phyloP scores from a whole-genome alignment of 805 yeast genomes.

The Lipomyces chichibuensis region DNA sequence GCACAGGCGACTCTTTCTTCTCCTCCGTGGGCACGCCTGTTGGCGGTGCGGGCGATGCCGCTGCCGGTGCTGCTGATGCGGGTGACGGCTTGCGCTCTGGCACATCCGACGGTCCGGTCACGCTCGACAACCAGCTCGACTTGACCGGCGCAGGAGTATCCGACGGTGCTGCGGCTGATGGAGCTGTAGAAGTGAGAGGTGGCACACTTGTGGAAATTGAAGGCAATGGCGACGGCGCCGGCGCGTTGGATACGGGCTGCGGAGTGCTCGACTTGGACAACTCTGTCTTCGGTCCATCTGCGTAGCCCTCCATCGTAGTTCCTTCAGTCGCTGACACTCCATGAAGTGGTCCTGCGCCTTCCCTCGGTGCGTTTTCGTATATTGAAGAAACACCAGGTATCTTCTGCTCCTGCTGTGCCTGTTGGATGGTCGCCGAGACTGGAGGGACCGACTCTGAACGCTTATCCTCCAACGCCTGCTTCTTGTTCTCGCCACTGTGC shows the following conservation, averaged over 20 bases:
- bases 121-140: constrained; percentile 27
- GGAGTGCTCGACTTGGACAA: not conserved
- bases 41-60: constrained; percentile 7
- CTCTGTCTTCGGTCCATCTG: not conserved
- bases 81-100: constrained; percentile 14
- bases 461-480: constrained; percentile 31
- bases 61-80: constrained; percentile 1
- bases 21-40: not conserved
- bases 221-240: constrained; percentile 15
- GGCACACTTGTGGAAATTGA: constrained; percentile 11
- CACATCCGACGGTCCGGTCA: constrained; percentile 24
- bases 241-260: not conserved
- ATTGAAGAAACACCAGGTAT: constrained; percentile 30
- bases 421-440: not conserved
- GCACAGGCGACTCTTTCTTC: not conserved
- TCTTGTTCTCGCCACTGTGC: constrained; percentile 21
- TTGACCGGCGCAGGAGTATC: constrained; percentile 14
- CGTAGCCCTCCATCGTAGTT: not conserved
- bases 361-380: constrained; percentile 17
- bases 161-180: constrained; percentile 4
- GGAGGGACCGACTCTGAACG: constrained; percentile 11
- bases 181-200: not conserved
- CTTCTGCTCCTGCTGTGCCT: constrained; percentile 12
- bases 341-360: constrained; percentile 1
- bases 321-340: constrained; percentile 8